Percentiles rank a stretch among this genome's conserved stretches.
Evolutionary conservation across 331 rosid species (phyloP).

Genomic region (Malus hybrid): DNA sequence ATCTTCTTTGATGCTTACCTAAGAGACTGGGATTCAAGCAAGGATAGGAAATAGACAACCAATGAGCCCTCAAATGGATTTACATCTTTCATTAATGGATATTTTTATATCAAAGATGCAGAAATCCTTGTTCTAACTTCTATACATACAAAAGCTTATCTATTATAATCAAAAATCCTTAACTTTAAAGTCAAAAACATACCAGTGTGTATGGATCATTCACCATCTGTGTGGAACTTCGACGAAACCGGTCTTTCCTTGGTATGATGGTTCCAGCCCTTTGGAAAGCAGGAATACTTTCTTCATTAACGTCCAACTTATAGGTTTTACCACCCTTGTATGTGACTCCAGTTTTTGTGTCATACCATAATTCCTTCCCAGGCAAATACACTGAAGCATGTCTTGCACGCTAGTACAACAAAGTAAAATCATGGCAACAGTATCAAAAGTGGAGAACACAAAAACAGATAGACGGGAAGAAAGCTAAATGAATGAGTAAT

Average conservation of each 20-base stretch:
- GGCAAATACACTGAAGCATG: slow-evolving; percentile 78
- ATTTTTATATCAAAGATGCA: not conserved
- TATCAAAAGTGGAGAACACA: not conserved
- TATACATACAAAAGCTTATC: not conserved
- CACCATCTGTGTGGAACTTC: slow-evolving; percentile 91
- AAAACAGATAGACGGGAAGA: not conserved
- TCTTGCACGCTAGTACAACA: slow-evolving; percentile 53
- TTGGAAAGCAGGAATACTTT: slow-evolving; percentile 81
- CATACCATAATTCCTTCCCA: slow-evolving; percentile 86
- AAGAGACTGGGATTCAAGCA: not conserved
- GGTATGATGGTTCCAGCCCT: slow-evolving; percentile 85
- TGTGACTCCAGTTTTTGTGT: slow-evolving; percentile 57
- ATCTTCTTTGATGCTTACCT: not conserved
- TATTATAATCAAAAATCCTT: not conserved
- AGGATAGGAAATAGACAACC: not conserved
- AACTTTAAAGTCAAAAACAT: slow-evolving; percentile 23
- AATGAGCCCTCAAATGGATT: not conserved
- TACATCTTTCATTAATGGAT: not conserved
- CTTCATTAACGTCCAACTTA: slow-evolving; percentile 65
- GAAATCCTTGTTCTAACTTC: not conserved
- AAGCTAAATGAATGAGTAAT: not conserved
- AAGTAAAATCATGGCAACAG: not conserved
- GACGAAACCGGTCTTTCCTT: slow-evolving; percentile 80
- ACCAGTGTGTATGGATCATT: slow-evolving; percentile 96
- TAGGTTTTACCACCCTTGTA: slow-evolving; percentile 75